A percentile compares a stretch with the other conserved stretches of the same genome.
These are phyloP conservation scores for Pyrus communis DNA, from an alignment of 306 rosid species.

Conservation along the genomic window DNA sequence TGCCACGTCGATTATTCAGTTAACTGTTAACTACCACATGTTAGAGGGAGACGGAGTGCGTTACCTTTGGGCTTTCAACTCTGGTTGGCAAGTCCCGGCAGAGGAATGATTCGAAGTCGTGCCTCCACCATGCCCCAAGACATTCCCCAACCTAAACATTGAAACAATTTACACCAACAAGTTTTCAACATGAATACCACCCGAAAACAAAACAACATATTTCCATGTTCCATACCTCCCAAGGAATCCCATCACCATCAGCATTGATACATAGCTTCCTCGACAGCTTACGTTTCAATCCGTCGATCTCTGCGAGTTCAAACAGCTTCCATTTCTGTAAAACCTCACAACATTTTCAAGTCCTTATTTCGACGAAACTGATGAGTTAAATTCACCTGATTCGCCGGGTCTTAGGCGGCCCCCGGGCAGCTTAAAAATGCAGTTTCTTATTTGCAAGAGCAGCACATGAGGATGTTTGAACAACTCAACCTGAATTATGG, in stretches of 20 bases:
- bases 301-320: slow-evolving; percentile 55
- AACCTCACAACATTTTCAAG: not conserved
- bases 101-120: slow-evolving; percentile 61
- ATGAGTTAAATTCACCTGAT: slow-evolving; percentile 44
- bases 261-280: slow-evolving; percentile 56
- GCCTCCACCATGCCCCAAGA: slow-evolving; percentile 87
- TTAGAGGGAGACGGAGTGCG: not conserved
- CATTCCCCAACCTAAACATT: slow-evolving; percentile 65
- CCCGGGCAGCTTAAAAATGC: slow-evolving; percentile 76
- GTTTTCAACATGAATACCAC: not conserved
- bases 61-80: slow-evolving; percentile 61
- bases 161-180: not conserved
- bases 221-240: slow-evolving; percentile 69
- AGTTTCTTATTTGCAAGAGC: slow-evolving; percentile 67
- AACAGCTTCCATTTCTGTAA: slow-evolving; percentile 3
- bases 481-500: slow-evolving; percentile 65
- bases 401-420: slow-evolving; percentile 85
- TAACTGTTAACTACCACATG: not conserved
- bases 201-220: not conserved
- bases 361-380: not conserved
- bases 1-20: not conserved
- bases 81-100: slow-evolving; percentile 56
- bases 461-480: slow-evolving; percentile 87
- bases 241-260: slow-evolving; percentile 45
- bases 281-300: slow-evolving; percentile 67